Evolutionary conservation across 2,329 filamentous ascomycete genomes (phyloP), one percentile per base, ranked within the genome.

Genomic region (Fusarium pilosicola): DNA sequence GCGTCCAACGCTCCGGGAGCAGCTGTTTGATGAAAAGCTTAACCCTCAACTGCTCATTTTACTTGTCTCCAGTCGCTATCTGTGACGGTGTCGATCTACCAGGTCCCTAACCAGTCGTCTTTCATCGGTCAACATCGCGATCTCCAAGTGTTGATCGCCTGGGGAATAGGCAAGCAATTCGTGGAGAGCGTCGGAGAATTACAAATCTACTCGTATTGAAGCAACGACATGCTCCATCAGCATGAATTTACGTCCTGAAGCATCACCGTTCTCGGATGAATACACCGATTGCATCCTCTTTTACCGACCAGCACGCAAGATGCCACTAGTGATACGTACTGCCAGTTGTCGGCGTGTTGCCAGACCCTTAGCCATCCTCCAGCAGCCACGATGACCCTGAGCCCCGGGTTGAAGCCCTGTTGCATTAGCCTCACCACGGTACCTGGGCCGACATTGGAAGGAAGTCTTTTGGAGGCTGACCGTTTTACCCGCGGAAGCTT

Each of bases 391-490:
- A 76, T 57, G 54, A 60, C 63, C 71, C 73, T 64, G 65, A 51
- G 44, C 58, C 69, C 69, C 71, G 64, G 65, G 73, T 70, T 69
- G 58, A 71, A 68, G 60, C 70, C 73, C 64, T 77, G 71, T 58
- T 65, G 75, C 74, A 77, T 77, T 77, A 77, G 75, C 74, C 65
- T 69, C 58, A 32, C 26, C 30, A 62, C 52, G 59, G 62, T 76
- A 71, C 68, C 62, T 76, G 65, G 55, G 68, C 64, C 70, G 71
- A 71, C 62, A 67, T 72, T 76, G 70, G 67, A 39, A 45, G 39
- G 54, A 63, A 58, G 68, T 30, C 67, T 55, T 49, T 55, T 32
- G 58, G 54, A 60, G 60, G 58, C 67, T 72, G 61, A 49, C 69
- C 64, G 61, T 67, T 66, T 54, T 62, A 51, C 52, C 68, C 73